Percentiles rank a stretch among this genome's conserved stretches.
Conservation (phyloP, 1,139 yeast genomes). For the Candida smagusa region DNA sequence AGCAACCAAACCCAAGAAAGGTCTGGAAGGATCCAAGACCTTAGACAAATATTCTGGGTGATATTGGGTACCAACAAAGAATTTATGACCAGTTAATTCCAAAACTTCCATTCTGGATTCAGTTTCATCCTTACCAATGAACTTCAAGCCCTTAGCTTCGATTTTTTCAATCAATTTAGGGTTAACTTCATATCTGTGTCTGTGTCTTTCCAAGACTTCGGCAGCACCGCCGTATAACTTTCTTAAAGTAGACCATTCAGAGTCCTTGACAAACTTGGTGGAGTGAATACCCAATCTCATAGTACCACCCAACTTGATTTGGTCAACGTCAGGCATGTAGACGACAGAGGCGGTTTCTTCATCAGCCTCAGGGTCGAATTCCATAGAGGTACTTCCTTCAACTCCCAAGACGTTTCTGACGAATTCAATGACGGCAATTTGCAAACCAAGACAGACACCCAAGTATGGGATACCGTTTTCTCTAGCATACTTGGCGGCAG, state of each 20-base stretch:
- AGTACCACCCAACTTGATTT: constrained; percentile 95
- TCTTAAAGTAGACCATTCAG: constrained; percentile 72
- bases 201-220: constrained; percentile 86
- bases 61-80: constrained; percentile 93
- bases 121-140: constrained; percentile 90
- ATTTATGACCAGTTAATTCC: constrained; percentile 80
- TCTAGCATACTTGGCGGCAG: constrained; percentile 97
- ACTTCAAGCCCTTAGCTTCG: constrained; percentile 76
- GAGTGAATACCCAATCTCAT: constrained; percentile 97
- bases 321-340: constrained; percentile 98
- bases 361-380: constrained; percentile 62
- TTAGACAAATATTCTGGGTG: constrained; percentile 97
- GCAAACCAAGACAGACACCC: constrained; percentile 97
- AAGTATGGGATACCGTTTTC: constrained; percentile 89
- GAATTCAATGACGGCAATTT: constrained; percentile 93
- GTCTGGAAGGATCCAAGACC: constrained; percentile 94
- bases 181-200: constrained; percentile 97
- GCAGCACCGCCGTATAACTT: constrained; percentile 74
- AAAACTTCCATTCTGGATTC: constrained; percentile 92
- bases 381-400: constrained; percentile 75
- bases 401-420: constrained; percentile 78
- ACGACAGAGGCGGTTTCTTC: constrained; percentile 79
- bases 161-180: constrained; percentile 71
- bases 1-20: constrained; percentile 93
- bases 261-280: constrained; percentile 70